phyloP scores from a whole-genome alignment of 1,284 basidiomycete species.

The Cryptococcus floricola region DNA sequence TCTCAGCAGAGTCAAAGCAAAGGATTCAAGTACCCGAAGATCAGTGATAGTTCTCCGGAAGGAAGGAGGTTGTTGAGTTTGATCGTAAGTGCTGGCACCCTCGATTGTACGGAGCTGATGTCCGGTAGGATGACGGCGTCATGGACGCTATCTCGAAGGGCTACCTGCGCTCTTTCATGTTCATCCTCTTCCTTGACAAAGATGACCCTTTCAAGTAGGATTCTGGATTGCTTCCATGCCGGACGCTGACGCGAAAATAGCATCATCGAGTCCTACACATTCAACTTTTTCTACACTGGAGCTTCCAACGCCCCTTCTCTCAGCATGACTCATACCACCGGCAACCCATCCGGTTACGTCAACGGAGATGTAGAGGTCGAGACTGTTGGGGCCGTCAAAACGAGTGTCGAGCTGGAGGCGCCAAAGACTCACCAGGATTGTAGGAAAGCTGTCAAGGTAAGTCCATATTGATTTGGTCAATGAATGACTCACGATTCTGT shows the following conservation, averaged over 20 bases:
- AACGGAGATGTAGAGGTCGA: background rate
- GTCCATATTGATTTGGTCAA: background rate
- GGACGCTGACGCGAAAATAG: slow-evolving; percentile 8
- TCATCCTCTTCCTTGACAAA: slow-evolving; percentile 23
- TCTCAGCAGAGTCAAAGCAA: background rate
- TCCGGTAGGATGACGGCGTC: slow-evolving; percentile 8
- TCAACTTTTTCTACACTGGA: slow-evolving; percentile 25
- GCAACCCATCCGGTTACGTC: background rate
- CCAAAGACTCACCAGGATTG: slow-evolving; percentile 7
- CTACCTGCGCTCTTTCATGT: slow-evolving; percentile 19
- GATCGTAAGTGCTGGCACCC: slow-evolving; percentile 1
- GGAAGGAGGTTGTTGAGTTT: background rate
- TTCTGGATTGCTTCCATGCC: background rate
- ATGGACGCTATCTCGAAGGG: slow-evolving; percentile 16
- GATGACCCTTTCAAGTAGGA: slow-evolving; percentile 13
- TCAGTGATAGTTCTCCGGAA: background rate
- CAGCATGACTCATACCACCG: background rate
- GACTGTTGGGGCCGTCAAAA: background rate
- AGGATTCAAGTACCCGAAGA: background rate
- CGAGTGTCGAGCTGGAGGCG: background rate
- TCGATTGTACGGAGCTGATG: too few relatives aligned
- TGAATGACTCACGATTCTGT: background rate
- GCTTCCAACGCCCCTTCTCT: background rate
- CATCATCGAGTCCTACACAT: slow-evolving; percentile 27
- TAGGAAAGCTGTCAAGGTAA: slow-evolving; percentile 7